These are phyloP conservation scores for Chalciporus piperatoides DNA, from an alignment of 1,284 basidiomycete species.

Conservation along the genomic window DNA sequence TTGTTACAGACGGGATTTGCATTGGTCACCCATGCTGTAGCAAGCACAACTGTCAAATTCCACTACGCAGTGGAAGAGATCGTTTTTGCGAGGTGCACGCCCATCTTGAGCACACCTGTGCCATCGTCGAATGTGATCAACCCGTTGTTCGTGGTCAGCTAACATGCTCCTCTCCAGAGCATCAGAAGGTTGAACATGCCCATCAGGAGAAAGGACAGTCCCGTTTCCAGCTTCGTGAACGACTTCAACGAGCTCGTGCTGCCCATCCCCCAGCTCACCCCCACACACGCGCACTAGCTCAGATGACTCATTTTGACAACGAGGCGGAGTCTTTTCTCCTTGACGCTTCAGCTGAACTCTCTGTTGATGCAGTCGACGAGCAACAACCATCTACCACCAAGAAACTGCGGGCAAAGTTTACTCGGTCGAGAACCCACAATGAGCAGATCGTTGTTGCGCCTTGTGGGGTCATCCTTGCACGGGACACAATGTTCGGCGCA, in stretches of 20 bases:
- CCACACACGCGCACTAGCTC: not conserved
- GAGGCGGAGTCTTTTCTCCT: not conserved
- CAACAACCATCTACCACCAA: not conserved
- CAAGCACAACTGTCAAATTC: constrained; percentile 22
- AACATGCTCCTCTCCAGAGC: constrained; percentile 10
- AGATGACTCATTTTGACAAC: not conserved
- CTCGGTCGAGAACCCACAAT: constrained; percentile 25
- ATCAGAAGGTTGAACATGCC: not conserved
- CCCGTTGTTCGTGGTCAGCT: not conserved
- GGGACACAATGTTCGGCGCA: constrained; percentile 29
- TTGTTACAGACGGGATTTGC: constrained; percentile 30
- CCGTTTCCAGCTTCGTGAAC: constrained; percentile 9
- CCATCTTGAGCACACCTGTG: not conserved
- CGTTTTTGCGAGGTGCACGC: constrained; percentile 24
- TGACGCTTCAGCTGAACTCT: not conserved
- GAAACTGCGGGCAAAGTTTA: constrained; percentile 16
- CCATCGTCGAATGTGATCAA: constrained; percentile 8
- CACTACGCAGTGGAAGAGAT: constrained; percentile 15
- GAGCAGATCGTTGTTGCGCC: constrained; percentile 22
- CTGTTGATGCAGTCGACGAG: not conserved
- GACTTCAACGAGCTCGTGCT: constrained; percentile 2
- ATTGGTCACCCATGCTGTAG: constrained; percentile 30
- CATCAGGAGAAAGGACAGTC: constrained; percentile 9
- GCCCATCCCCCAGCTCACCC: not conserved
- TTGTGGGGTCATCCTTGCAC: constrained; percentile 20